A percentile compares a stretch with the other conserved stretches of the same genome.
Evolutionary conservation across 2,329 filamentous ascomycete genomes (phyloP).

Genomic region (Penicillium olsonii): DNA sequence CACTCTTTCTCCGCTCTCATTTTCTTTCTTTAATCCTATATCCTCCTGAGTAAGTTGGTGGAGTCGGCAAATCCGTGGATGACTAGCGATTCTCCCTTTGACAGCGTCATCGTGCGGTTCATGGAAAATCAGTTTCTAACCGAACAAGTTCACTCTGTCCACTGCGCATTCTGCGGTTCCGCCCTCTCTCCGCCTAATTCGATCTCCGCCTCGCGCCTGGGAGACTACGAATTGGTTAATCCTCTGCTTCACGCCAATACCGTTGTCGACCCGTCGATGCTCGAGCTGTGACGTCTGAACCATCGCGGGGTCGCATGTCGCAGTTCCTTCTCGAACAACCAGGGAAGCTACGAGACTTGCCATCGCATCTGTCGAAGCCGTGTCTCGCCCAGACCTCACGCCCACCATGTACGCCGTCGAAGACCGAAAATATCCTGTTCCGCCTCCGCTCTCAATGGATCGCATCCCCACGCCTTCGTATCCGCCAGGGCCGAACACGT

Average conservation of each 20-base stretch:
- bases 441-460: slow-evolving; percentile 44
- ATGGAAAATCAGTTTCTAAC: slow-evolving; percentile 15
- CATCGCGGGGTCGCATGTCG: slow-evolving; percentile 28
- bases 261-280: slow-evolving; percentile 24
- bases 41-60: background rate
- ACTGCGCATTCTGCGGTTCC: slow-evolving; percentile 10
- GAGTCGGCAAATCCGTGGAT: slow-evolving; percentile 32
- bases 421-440: slow-evolving; percentile 38
- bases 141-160: too few relatives aligned
- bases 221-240: background rate
- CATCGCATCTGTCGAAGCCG: slow-evolving; percentile 8
- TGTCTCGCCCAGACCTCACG: slow-evolving; percentile 26
- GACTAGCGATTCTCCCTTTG: slow-evolving; percentile 36
- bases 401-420: slow-evolving; percentile 42
- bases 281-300: slow-evolving; percentile 29
- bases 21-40: background rate
- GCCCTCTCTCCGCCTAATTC: slow-evolving; percentile 1
- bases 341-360: slow-evolving; percentile 4
- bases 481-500: slow-evolving; percentile 35
- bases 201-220: background rate
- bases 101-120: slow-evolving; percentile 33
- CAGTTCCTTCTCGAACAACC: slow-evolving; percentile 7
- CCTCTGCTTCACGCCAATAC: background rate
- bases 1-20: background rate
- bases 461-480: slow-evolving; percentile 39